Percentiles rank a stretch among this genome's conserved stretches.
phyloP scores from a whole-genome alignment of 305 asterid genomes.

The Fraxinus sp. region DNA sequence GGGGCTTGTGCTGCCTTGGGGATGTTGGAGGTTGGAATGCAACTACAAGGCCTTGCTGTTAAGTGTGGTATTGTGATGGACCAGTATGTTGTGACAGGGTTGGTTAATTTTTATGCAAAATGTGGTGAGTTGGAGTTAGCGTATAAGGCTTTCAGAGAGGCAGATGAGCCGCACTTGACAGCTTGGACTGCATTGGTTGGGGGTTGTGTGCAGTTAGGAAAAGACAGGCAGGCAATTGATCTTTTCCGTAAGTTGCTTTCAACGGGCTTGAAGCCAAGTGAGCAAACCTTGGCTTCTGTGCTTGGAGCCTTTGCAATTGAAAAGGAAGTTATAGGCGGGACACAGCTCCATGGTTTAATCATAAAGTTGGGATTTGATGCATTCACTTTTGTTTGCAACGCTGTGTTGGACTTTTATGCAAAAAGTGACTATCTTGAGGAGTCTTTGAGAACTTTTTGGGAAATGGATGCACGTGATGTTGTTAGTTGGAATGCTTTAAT shows the following conservation, averaged over 20 bases:
- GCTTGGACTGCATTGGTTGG: conserved; percentile 86
- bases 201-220: conserved; percentile 57
- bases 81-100: conserved; percentile 55
- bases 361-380: conserved; percentile 53
- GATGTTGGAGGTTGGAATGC: conserved; percentile 53
- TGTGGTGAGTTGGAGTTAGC: conserved; percentile 60
- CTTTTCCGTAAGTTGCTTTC: conserved; percentile 51
- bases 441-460: conserved; percentile 42
- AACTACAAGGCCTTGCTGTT: conserved; percentile 54
- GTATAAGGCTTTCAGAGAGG: conserved; percentile 48
- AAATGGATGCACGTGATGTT: conserved; percentile 49
- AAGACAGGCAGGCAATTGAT: conserved; percentile 46
- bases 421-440: conserved; percentile 44
- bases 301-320: conserved; percentile 66
- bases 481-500: conserved; percentile 73
- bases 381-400: conserved; percentile 57
- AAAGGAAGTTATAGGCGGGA: conserved; percentile 42
- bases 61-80: conserved; percentile 56
- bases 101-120: conserved; percentile 68
- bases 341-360: conserved; percentile 54
- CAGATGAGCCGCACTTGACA: conserved; percentile 44
- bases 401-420: conserved; percentile 61
- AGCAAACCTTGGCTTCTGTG: conserved; percentile 60
- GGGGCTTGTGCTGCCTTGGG: conserved; percentile 61
- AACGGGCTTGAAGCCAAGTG: conserved; percentile 53